A percentile compares a stretch with the other conserved stretches of the same genome.
phyloP scores from a whole-genome alignment of 768 basidiomycete genomes.

The Leucogyrophana mollusca region DNA sequence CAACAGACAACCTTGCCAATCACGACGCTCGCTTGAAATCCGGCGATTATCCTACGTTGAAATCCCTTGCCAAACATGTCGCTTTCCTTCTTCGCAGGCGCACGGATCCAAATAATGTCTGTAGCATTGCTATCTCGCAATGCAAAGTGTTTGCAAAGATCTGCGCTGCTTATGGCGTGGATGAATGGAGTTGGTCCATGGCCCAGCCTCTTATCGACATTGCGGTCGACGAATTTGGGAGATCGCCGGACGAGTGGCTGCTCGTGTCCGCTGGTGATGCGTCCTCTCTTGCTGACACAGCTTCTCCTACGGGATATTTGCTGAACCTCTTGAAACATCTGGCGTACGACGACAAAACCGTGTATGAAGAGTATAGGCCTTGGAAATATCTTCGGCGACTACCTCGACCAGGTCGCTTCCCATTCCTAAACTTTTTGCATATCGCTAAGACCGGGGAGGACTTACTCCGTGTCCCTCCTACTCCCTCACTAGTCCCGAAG shows the following conservation, averaged over 20 bases:
- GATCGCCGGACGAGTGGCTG: background rate
- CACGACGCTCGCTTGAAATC: background rate
- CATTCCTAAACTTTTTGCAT: background rate
- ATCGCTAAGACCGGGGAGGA: background rate
- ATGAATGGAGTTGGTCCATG: background rate
- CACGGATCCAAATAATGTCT: background rate
- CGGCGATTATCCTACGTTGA: background rate
- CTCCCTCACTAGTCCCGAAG: background rate
- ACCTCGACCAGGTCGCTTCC: background rate
- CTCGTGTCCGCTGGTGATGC: background rate
- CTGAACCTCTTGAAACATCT: background rate
- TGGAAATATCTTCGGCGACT: background rate
- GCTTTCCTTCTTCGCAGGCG: background rate
- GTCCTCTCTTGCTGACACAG: background rate
- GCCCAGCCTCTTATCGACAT: background rate
- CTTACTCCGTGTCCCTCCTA: background rate
- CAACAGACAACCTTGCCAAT: background rate
- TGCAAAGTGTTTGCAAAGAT: background rate
- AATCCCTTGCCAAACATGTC: background rate
- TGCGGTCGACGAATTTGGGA: background rate
- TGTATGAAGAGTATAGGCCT: background rate
- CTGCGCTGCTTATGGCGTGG: background rate
- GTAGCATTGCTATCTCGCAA: background rate
- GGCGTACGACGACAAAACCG: background rate
- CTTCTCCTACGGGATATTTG: background rate